Percentiles rank a stretch among this genome's conserved stretches.
Conservation (phyloP, 1,284 basidiomycete species). For the Pseudozyma hubeiensis region DNA sequence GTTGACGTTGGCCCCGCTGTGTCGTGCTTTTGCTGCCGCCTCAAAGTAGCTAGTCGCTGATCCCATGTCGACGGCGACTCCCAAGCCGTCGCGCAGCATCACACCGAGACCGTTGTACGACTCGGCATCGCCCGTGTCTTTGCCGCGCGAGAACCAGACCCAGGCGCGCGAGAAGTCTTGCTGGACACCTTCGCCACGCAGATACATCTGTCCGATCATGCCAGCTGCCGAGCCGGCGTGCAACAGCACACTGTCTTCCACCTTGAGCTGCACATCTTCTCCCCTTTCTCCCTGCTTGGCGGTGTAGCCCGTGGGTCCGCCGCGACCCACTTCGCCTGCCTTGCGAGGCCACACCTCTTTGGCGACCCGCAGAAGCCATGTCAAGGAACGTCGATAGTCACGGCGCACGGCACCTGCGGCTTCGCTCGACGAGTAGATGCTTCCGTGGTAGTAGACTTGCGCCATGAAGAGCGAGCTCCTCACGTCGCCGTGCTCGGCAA, state of each 20-base stretch:
- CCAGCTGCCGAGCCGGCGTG: slow-evolving; percentile 57
- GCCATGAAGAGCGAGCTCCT: slow-evolving; percentile 54
- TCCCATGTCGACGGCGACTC: slow-evolving; percentile 70
- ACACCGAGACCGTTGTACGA: slow-evolving; percentile 89
- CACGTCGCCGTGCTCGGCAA: slow-evolving; percentile 54
- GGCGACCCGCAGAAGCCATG: slow-evolving; percentile 51
- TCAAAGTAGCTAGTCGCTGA: slow-evolving; percentile 79
- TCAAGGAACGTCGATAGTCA: slow-evolving; percentile 53
- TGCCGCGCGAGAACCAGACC: slow-evolving; percentile 93
- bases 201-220: slow-evolving; percentile 85
- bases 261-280: slow-evolving; percentile 51
- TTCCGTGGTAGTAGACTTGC: slow-evolving; percentile 63
- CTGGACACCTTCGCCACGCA: slow-evolving; percentile 91
- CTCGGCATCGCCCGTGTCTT: slow-evolving; percentile 78
- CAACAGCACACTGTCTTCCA: slow-evolving; percentile 35
- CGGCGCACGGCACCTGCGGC: slow-evolving; percentile 58
- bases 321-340: slow-evolving; percentile 39
- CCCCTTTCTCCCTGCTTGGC: slow-evolving; percentile 48
- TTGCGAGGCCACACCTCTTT: slow-evolving; percentile 63
- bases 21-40: slow-evolving; percentile 76
- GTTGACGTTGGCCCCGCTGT: slow-evolving; percentile 88
- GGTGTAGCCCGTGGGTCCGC: slow-evolving; percentile 44
- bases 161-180: slow-evolving; percentile 81
- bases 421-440: slow-evolving; percentile 59
- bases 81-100: slow-evolving; percentile 89